Evolutionary conservation across 805 yeast species (phyloP), one percentile per base, ranked within the genome.

Genomic region (Pichia phayaonensis): DNA sequence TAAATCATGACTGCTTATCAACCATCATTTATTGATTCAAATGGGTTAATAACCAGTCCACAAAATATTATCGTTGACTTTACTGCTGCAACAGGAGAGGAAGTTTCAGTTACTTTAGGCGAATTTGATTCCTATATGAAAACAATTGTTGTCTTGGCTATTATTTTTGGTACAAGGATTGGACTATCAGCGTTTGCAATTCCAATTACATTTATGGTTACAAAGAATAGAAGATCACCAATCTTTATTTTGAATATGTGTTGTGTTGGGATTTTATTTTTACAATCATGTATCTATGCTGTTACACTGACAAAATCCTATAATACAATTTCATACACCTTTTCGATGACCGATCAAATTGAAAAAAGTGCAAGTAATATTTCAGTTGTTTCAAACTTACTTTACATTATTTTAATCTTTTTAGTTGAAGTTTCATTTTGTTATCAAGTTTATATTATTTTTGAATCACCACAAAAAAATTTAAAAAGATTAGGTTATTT

Each of bases 191-290:
- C 81, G 6, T 61, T 78, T 47, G 63, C 76, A 13, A 62, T 72
- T 6, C 63, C 76, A 15, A 56, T 74, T 6, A 66, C 82, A 42
- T 72, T 75, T 58, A 62, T 82, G 51, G 66, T 76, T 8, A 72
- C 80, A 2, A 76, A 74, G 49, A 78, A 76, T 52, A 79, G 74
- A 57, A 74, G 66, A 22, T 79, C 90, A 0, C 86, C 90, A 8
- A 77, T 89, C 27, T 92, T 88, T 63, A 63, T 82, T n/a, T 66
- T 89, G 43, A 90, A 90, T 65, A 82, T 81, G 61, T 46, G 72
- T 2, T 78, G 86, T 34, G 69, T 92, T 47, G 46, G 78, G 2
- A 61, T 81, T 5, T 66, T 83, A 48, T 64, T 83, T 5, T 50
- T 89, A 16, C 84, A 86, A 48, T 77, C 90, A 1, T 74, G 77